Evolutionary conservation across 192 early-diverging fungal genomes (phyloP), one percentile per base, ranked within the genome.

Genomic region (Coemansia javaensis): DNA sequence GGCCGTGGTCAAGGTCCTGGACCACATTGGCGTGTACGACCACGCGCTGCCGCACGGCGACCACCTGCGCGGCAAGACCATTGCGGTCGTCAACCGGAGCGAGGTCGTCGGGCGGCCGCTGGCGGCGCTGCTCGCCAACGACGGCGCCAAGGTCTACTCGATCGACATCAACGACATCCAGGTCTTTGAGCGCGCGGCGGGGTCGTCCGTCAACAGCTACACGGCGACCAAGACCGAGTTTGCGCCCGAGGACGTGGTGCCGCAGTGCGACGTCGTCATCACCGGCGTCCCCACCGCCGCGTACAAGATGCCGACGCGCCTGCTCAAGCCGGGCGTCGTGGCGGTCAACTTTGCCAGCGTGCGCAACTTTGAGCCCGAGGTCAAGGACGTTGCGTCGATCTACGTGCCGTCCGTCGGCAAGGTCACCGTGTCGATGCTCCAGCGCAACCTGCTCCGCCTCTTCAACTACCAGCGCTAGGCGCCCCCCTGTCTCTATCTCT

Each of bases 381-480:
- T 98, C 51, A 89, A 89, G 65, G 82, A 89, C n/a, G 85, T 87
- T 43, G 91, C 97, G 27, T 85, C 89, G 18, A 93, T 99, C 62
- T 99, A 86, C 66, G 93, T 99, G 41, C 92, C 92, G 0, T 83
- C 86, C 5, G 90, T 99, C 10, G 97, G 97, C 35, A 97, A 99
- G 66, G 97, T 97, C 44, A 99, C 97, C 3, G 91, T 99, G 13
- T 89, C 92, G 12, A 99, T 99, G 97, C 78, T 99, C 28, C 84
- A 97, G 77, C 81, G 97, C 53, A 99, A 99, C 63, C 70, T 99
- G 35, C 63, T 97, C 32, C 82, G 97, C 22, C 77, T 97, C 21
- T 84, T 86, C 64, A 85, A 86, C 59, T 89, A 89, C 67, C 66
- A 76, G 50, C 55, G 69, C 13, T 67, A 69, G 35, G 2, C 7